Conservation (phyloP, 768 basidiomycete species). For the Holtermannia corniformis region DNA sequence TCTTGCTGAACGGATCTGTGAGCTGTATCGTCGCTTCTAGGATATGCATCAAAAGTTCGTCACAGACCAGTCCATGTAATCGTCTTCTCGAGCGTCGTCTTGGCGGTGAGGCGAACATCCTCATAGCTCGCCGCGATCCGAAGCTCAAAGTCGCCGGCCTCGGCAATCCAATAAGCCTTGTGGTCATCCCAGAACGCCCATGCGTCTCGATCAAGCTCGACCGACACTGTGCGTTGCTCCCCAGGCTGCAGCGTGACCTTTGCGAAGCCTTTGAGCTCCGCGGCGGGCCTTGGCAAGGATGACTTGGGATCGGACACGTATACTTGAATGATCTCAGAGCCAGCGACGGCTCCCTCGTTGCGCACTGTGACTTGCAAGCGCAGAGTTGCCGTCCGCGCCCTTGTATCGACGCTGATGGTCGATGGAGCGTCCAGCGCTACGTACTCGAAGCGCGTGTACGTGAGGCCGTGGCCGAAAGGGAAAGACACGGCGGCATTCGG, state of each 20-base stretch:
- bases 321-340: conserved; percentile 58
- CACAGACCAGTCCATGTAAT: not conserved
- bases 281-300: conserved; percentile 50
- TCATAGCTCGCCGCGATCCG: not conserved
- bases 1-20: too few relatives aligned
- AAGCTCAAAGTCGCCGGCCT: not conserved
- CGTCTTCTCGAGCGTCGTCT: not conserved
- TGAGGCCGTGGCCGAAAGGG: conserved; percentile 48
- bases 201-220: conserved; percentile 41
- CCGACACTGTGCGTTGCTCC: conserved; percentile 24
- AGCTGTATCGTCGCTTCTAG: too few relatives aligned
- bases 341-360: conserved; percentile 50
- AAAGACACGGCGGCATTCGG: conserved; percentile 55
- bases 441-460: conserved; percentile 60
- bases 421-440: conserved; percentile 44
- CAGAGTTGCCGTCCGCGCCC: not conserved
- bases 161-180: conserved; percentile 1
- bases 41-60: too few relatives aligned
- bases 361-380: conserved; percentile 43
- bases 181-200: conserved; percentile 54
- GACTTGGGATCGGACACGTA: conserved; percentile 50
- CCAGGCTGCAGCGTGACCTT: conserved; percentile 42
- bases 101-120: not conserved
- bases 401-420: not conserved
- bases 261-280: conserved; percentile 53